These are phyloP conservation scores for Podospora australis DNA, from an alignment of 495 filamentous ascomycete genomes.

Conservation along the genomic window DNA sequence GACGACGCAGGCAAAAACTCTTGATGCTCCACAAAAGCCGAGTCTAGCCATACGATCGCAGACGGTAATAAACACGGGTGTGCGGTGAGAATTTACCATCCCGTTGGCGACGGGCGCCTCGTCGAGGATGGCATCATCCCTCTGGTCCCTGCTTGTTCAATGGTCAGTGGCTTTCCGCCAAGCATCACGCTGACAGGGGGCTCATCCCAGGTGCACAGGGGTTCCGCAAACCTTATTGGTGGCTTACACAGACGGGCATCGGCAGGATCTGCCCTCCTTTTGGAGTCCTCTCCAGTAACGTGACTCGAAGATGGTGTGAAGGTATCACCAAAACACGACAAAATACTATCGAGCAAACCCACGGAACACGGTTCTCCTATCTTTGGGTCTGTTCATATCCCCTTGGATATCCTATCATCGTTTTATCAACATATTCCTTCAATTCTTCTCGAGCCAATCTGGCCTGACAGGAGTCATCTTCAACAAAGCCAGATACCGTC, in stretches of 20 bases:
- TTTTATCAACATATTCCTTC: neutral
- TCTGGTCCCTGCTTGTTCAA: constrained; percentile 3
- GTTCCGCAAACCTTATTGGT: constrained; percentile 31
- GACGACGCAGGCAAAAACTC: neutral
- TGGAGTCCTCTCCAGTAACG: constrained; percentile 35
- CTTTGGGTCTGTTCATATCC: too few species aligned
- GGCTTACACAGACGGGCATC: constrained; percentile 21
- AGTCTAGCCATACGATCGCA: neutral
- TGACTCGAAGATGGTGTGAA: constrained; percentile 37
- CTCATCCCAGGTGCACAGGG: constrained; percentile 30
- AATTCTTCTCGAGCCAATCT: too few species aligned
- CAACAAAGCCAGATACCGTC: neutral
- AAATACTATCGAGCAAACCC: too few species aligned
- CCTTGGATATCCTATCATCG: neutral
- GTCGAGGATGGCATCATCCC: constrained; percentile 21
- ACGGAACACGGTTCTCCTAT: too few species aligned
- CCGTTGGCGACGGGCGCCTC: neutral
- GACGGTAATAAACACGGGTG: too few species aligned
- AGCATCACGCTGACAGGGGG: constrained; percentile 23
- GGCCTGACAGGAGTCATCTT: too few species aligned
- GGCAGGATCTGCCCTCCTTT: constrained; percentile 26
- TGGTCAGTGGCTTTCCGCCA: constrained; percentile 33
- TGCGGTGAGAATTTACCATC: too few species aligned
- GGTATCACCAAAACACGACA: constrained; percentile 23
- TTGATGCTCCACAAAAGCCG: neutral